phyloP scores from a whole-genome alignment of 768 basidiomycete species.

The Suillus variegatus region DNA sequence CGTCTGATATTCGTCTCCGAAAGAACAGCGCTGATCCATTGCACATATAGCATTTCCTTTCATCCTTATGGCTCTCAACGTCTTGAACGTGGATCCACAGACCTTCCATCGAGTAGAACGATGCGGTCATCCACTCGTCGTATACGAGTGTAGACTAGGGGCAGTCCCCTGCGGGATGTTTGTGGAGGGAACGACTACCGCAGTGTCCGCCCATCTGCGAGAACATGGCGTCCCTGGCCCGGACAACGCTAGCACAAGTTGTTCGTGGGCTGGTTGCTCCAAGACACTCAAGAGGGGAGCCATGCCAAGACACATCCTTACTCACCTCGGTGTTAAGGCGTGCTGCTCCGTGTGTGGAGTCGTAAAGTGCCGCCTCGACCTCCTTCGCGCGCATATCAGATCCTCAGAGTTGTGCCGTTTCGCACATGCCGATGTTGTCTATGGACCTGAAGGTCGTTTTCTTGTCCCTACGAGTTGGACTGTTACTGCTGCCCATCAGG shows the following conservation, averaged over 20 bases:
- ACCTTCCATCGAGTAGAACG: not conserved
- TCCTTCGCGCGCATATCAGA: not conserved
- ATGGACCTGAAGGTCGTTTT: not conserved
- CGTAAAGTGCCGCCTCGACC: not conserved
- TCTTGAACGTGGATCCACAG: not conserved
- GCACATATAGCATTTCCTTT: too few species aligned
- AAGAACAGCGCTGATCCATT: too few species aligned
- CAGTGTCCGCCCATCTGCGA: conserved; percentile 10
- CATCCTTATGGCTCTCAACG: too few species aligned
- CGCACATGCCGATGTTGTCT: not conserved
- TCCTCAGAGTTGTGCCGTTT: not conserved
- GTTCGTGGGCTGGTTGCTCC: conserved; percentile 4
- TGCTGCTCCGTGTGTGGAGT: conserved; percentile 3
- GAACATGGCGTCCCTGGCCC: not conserved
- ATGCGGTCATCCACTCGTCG: not conserved
- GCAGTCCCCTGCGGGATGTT: not conserved
- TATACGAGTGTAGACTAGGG: not conserved
- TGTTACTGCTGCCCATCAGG: not conserved
- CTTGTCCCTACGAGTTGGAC: not conserved
- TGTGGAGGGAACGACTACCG: conserved; percentile 5
- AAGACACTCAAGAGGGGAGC: conserved; percentile 1
- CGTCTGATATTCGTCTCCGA: too few species aligned
- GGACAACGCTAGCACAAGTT: not conserved
- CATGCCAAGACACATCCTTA: conserved; percentile 9
- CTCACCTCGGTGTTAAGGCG: conserved; percentile 6